Percentiles rank a stretch among this genome's conserved stretches.
These are phyloP conservation scores for Arthroderma sp. DNA, from an alignment of 2,329 filamentous ascomycete species.

Conservation along the genomic window DNA sequence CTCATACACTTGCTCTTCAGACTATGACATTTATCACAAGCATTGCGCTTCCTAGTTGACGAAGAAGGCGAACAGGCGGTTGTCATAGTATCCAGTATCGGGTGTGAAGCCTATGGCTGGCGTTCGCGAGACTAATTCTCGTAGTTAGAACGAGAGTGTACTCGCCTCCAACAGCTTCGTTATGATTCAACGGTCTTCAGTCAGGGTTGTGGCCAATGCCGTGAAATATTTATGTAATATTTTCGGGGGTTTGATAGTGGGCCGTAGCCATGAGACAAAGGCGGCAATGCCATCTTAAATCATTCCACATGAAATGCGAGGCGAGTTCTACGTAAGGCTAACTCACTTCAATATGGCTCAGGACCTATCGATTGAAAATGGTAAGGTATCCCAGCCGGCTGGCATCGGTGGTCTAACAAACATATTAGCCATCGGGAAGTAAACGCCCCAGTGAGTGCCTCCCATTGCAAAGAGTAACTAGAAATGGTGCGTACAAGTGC, in stretches of 20 bases:
- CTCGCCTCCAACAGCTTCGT: background rate
- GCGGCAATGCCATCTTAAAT: background rate
- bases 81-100: background rate
- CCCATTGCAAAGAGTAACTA: background rate
- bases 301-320: background rate
- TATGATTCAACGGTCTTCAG: background rate
- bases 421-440: background rate
- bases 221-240: background rate
- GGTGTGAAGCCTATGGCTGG: no score
- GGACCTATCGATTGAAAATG: background rate
- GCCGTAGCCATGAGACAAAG: background rate
- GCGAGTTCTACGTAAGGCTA: background rate
- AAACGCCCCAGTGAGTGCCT: background rate
- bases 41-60: background rate
- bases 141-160: background rate
- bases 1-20: constrained; percentile 3
- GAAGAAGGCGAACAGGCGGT: background rate
- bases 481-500: background rate
- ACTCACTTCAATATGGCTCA: background rate
- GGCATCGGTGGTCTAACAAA: background rate
- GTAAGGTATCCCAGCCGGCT: background rate
- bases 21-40: constrained; percentile 2
- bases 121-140: background rate
- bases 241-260: background rate
- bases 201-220: background rate